Base-by-base conservation (phyloP, 495 filamentous ascomycete genomes). In the Penicillium robsamsonii region DNA sequence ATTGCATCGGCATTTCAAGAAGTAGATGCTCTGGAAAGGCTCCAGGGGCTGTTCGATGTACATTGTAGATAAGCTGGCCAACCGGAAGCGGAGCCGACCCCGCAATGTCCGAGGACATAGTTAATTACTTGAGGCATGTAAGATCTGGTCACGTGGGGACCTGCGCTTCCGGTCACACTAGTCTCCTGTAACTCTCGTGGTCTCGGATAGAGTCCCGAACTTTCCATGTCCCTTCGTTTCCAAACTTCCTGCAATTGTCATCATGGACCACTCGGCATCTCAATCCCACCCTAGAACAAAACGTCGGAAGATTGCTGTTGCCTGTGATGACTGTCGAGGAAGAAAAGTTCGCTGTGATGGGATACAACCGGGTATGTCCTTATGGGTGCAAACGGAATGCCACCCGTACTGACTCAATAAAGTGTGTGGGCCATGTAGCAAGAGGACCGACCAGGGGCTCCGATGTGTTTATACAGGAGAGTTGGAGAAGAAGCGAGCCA, bases 281-380 rank as follows among this genome's bases (percentile, higher is more conserved):
- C 7, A 42, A 18, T 18, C 27, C 5, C 42, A 37, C 8, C 18
- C 48, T 5, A 42, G 45, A 46, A 8, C 41, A 12, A 75, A 74
- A 43, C 68, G 71, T 7, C 70, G 68, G 5, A 75, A 75, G 46
- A 64, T 75, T 20, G 53, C 70, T 1, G 63, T 73, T 5, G 72
- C 72, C 5, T 76, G 73, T 42, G 72, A 76, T 48, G 67, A 70
- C 40, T 76, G 73, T 55, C 70, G 72, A 1, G 44, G 59, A 4
- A 68, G 68, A 20, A 75, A 73, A 54, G 57, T 70, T 18, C 68
- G 70, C 13, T 76, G 73, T 53, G 72, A 75, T 58, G 72, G 72
- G n/a, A 55, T 61, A 15, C 67, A 75, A 53, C 72, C 72, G 31
- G 63, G 70, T 75, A 58, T 31, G 66, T 60, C 25, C 33, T 20